Base-by-base conservation (phyloP, 352 stramenopile genomes). In the Blastocystis sp. region DNA sequence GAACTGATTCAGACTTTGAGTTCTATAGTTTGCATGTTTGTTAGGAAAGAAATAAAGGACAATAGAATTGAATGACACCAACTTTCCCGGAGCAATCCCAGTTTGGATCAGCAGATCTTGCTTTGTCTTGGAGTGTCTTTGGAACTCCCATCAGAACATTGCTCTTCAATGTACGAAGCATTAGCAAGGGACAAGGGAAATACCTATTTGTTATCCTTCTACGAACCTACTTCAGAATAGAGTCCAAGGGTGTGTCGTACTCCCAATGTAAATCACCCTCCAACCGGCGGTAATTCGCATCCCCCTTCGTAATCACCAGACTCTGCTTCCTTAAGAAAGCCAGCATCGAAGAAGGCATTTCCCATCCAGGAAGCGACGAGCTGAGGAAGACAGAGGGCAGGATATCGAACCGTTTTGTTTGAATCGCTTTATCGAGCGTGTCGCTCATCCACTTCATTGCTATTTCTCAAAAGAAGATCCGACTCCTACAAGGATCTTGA, bases 1-100 rank as follows among this genome's bases (percentile, higher is more conserved):
- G 98, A 90, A 94, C 96, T 50, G 97, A 99, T 90, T 99, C 96
- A 82, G 98, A 98, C 75, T 98, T 98, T 84, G 93, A 97, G 69
- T 99, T 99, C 92, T 99, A 99, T 92, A 94, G 94, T 89, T 98
- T 64, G 90, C 8, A 59, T 77, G 50, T 77, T 77, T 77, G 43
- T 77, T 77, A 26, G 20, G 3, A 13, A 59, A n/a, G 20, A 59
- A 59, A 59, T n/a, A 13, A 59, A 59, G 11, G 20, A 13, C 11
- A 59, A 59, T 59, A 76, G n/a, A 79, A 88, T 34, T 88, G 77
- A 64, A 88, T 77, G 20, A 88, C 55, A 20, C 77, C 77, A 34
- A 77, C 29, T 43, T 76, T 50, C 2, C 77, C 77, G 18, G 29
- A 45, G 47, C 62, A 76, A 29, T 88, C 77, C 77, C 77, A 88